Evolutionary conservation across 192 early-diverging fungal species (phyloP), one percentile per base, ranked within the genome.

Genomic region (Podochytrium sp.): DNA sequence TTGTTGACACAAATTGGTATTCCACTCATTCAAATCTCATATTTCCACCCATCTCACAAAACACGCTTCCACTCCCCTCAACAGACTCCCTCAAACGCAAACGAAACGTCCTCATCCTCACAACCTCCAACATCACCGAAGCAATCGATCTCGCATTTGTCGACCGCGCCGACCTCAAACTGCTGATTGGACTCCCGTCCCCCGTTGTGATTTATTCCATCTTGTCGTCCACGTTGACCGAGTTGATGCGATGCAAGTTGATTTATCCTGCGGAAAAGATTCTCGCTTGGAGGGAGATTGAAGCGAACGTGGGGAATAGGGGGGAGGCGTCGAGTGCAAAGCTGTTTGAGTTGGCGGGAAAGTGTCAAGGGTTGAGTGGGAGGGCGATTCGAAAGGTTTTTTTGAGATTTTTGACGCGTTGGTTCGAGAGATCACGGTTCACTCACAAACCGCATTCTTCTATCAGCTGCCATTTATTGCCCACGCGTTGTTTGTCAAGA

Each of bases 121-220:
- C 89, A 0, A 92, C 91, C 0, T 91, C 90, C 2, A 92, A 93
- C 57, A 85, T 93, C 27, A 90, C 87, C 2, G 86, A 90, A 71
- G 89, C 37, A 42, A 60, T 70, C 52, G 50, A 64, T 47, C 65
- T 60, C 14, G 47, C 49, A 5, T 78, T 65, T 52, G 63, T 69
- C 14, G 69, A 80, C 64, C 65, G 91, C 18, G 91, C 87, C 1
- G 91, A 92, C 65, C 81, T 92, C 73, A 90, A 88, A 60, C 62
- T 85, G 62, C 81, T 83, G 57, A 80, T 90, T 55, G 81, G 78
- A 7, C 78, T 77, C 7, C 90, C 90, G 2, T 77, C 86, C 0
- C 62, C 65, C 3, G 34, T 76, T n/a, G 88, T 88, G 2, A 84
- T 88, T 30, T 87, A 88, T 63, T 67, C 76, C 5, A 91, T 92